Percentiles rank a stretch among this genome's conserved stretches.
Conservation (phyloP, 176 grass and related monocot species). For the Pontederia paniculata region DNA sequence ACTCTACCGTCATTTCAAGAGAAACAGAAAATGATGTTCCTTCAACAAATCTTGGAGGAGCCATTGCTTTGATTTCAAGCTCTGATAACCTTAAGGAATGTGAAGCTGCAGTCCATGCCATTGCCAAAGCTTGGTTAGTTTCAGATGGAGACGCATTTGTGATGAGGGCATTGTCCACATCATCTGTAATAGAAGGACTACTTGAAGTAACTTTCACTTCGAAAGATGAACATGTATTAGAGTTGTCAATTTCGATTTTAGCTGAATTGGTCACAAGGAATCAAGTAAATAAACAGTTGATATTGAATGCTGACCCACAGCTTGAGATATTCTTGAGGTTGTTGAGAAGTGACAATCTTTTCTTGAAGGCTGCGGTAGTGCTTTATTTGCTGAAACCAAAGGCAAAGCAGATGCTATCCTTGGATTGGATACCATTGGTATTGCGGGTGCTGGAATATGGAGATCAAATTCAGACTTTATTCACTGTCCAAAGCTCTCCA, state of each 20-base stretch:
- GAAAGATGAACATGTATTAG: slow-evolving; percentile 74
- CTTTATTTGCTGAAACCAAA: slow-evolving; percentile 84
- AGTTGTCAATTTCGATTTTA: slow-evolving; percentile 71
- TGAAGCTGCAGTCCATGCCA: slow-evolving; percentile 51
- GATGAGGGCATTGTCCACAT: slow-evolving; percentile 41
- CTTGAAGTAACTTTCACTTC: slow-evolving; percentile 93
- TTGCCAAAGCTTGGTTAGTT: slow-evolving; percentile 58
- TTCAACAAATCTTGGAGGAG: slow-evolving; percentile 53
- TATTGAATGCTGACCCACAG: slow-evolving; percentile 91
- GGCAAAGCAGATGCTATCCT: slow-evolving; percentile 92
- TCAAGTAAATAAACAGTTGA: slow-evolving; percentile 69
- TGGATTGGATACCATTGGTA: slow-evolving; percentile 84
- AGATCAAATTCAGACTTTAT: slow-evolving; percentile 54
- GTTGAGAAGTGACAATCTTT: slow-evolving; percentile 55
- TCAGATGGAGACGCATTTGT: slow-evolving; percentile 34
- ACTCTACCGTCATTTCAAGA: slow-evolving; percentile 27
- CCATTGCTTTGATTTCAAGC: slow-evolving; percentile 57
- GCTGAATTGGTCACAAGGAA: slow-evolving; percentile 52
- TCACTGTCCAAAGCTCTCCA: slow-evolving; percentile 55
- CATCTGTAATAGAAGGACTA: slow-evolving; percentile 82
- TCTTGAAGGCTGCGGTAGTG: slow-evolving; percentile 57
- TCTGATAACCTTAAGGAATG: slow-evolving; percentile 61
- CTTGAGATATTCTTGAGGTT: slow-evolving; percentile 89
- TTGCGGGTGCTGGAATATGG: slow-evolving; percentile 68
- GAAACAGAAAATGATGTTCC: slow-evolving; percentile 24